These are phyloP conservation scores for Tylopilus rubrobrunneus DNA, from an alignment of 768 basidiomycete species.

Conservation along the genomic window DNA sequence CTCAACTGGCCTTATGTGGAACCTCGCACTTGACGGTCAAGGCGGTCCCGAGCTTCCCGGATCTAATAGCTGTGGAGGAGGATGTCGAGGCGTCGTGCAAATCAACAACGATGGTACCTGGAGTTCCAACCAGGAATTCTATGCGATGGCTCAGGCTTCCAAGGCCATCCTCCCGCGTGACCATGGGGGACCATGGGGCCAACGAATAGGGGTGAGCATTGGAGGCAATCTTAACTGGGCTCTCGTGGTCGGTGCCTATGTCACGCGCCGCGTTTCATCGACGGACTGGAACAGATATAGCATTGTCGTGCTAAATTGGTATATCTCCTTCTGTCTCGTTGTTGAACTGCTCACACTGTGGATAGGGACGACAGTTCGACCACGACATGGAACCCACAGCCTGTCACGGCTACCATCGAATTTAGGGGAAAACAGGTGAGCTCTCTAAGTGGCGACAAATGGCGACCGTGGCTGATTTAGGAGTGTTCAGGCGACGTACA, in stretches of 20 bases:
- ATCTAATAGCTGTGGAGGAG: conserved; percentile 57
- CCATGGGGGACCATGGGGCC: conserved; percentile 59
- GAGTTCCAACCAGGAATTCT: conserved; percentile 73
- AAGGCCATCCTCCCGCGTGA: conserved; percentile 73
- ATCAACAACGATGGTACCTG: conserved; percentile 63
- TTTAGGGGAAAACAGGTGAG: conserved; percentile 59
- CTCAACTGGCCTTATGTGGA: conserved; percentile 66
- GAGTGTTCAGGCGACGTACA: conserved; percentile 52
- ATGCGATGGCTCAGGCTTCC: conserved; percentile 70
- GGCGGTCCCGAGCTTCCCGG: conserved; percentile 67
- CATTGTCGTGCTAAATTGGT: conserved; percentile 72
- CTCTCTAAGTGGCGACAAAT: neutral
- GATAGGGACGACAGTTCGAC: conserved; percentile 43
- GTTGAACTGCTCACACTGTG: neutral
- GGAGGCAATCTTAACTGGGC: conserved; percentile 41
- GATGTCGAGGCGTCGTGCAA: conserved; percentile 65
- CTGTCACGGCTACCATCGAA: conserved; percentile 56
- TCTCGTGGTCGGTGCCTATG: conserved; percentile 63
- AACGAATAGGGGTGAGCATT: conserved; percentile 63
- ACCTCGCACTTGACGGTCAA: conserved; percentile 58
- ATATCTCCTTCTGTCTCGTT: conserved; percentile 7
- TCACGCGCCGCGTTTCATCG: conserved; percentile 51
- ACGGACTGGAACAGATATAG: conserved; percentile 63
- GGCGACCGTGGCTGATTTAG: neutral
- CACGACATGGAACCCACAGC: conserved; percentile 51